These are phyloP conservation scores for Aegilops tauschii DNA, from an alignment of 176 grass and related monocot genomes.

Conservation along the genomic window DNA sequence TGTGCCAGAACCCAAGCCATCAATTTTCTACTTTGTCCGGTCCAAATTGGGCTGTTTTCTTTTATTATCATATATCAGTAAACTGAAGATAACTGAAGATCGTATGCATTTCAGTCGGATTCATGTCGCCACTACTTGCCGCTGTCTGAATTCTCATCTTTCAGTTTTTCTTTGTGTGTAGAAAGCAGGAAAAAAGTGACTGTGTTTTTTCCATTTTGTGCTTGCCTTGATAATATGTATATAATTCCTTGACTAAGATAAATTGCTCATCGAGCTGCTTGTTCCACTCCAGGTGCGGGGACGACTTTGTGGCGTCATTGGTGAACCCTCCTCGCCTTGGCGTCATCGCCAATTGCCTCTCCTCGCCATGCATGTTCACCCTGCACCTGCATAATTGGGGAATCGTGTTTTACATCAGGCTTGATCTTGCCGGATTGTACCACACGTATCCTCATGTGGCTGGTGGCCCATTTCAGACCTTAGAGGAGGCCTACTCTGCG, in stretches of 20 bases:
- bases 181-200: too few species aligned
- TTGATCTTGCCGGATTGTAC: neutral
- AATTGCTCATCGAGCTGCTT: neutral
- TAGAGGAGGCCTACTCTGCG: neutral
- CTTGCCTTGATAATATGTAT: neutral
- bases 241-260: neutral
- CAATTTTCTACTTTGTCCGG: neutral
- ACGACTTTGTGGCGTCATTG: neutral
- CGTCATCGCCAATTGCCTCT: neutral
- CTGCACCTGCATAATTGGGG: neutral
- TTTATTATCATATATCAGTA: neutral
- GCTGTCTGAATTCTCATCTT: too few species aligned
- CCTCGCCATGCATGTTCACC: neutral
- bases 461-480: neutral
- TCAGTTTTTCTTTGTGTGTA: too few species aligned
- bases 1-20: neutral
- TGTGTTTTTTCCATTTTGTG: too few species aligned
- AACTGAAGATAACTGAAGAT: neutral
- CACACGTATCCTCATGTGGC: neutral
- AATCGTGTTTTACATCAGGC: neutral
- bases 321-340: neutral
- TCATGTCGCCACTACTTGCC: neutral
- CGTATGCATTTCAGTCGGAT: neutral
- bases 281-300: neutral
- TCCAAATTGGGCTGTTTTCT: neutral